Base-by-base conservation (phyloP, 164 flowering plant species). In the Amborella trichopoda region DNA sequence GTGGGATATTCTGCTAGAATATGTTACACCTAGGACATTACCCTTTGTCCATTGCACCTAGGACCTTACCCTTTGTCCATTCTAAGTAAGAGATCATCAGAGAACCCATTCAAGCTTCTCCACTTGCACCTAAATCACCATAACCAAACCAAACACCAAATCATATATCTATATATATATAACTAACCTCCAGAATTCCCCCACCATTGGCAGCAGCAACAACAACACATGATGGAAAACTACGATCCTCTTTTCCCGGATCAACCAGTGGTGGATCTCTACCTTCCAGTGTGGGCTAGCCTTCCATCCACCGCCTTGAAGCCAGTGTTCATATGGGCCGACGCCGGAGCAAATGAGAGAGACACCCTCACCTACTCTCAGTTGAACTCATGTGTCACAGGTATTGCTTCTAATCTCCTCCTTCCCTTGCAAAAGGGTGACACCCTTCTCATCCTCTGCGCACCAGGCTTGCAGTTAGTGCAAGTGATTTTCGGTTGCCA, bases 221-320 rank as follows among this genome's bases (percentile, higher is more conserved):
- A n/a, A n/a, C n/a, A n/a, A n/a, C n/a, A n/a, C n/a, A n/a, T n/a
- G n/a, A n/a, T n/a, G n/a, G 87, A 77, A 54, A 80, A 82, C 37
- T 82, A 74, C 56, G 91, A 82, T 43, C 83, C 76, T 22, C 69
- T 54, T 48, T 83, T 70, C 56, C 93, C 93, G 0, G 93, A 83
- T 59, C 87, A 79, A 52, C 84, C 93, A 0, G 82, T 79, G 13
- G 84, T 75, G 3, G 87, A 77, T 32, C 74, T 59, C 38, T 80
- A 77, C 67, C 75, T 83, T 22, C 76, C 74, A 14, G 26, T 77
- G 0, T 83, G 87, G 88, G 77, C 84, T 1, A 69, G 36, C 10
- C 72, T 67, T 0, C 75, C 75, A 0, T 64, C 77, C 9, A 74
- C 76, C 39, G 25, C 52, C 32, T 65, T 74, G 40, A 80, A 80